Percentiles rank a stretch among this genome's conserved stretches.
Conservation (phyloP, 306 rosid species). For the Citrullus amarus region DNA sequence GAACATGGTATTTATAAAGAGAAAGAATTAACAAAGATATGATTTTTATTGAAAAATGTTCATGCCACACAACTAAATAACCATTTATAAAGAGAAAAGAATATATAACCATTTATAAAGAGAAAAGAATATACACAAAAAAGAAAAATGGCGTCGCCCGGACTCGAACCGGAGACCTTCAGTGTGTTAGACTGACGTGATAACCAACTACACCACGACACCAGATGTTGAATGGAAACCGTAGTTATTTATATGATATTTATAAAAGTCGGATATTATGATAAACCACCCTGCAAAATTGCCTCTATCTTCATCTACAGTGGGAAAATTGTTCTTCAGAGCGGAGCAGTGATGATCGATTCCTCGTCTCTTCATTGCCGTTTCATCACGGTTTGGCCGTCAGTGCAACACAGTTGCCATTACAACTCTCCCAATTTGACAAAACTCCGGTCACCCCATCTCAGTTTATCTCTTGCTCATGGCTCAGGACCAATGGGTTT, state of each 20-base stretch:
- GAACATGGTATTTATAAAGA: too few relatives aligned
- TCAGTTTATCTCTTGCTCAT: slow-evolving; percentile 2
- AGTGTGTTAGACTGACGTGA: slow-evolving; percentile 98
- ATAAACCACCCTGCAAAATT: neutral
- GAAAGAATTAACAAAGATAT: too few relatives aligned
- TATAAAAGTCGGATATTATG: neutral
- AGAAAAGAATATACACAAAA: too few relatives aligned
- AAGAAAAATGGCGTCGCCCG: neutral
- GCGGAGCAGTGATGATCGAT: neutral
- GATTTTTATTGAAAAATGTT: too few relatives aligned
- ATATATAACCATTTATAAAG: too few relatives aligned
- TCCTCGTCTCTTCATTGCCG: neutral
- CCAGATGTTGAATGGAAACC: neutral
- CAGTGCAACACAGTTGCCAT: neutral
- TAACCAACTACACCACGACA: slow-evolving; percentile 66
- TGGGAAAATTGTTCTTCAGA: neutral
- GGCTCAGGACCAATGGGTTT: slow-evolving; percentile 10
- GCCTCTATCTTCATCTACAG: neutral
- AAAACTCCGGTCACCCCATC: slow-evolving; percentile 14
- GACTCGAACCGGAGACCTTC: slow-evolving; percentile 34
- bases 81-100: too few relatives aligned
- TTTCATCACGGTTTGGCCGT: neutral
- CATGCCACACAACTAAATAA: too few relatives aligned
- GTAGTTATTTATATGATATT: too few relatives aligned
- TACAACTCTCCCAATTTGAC: neutral